Conservation (phyloP, 805 yeast species). For the Zygoascus bituminiphila region DNA sequence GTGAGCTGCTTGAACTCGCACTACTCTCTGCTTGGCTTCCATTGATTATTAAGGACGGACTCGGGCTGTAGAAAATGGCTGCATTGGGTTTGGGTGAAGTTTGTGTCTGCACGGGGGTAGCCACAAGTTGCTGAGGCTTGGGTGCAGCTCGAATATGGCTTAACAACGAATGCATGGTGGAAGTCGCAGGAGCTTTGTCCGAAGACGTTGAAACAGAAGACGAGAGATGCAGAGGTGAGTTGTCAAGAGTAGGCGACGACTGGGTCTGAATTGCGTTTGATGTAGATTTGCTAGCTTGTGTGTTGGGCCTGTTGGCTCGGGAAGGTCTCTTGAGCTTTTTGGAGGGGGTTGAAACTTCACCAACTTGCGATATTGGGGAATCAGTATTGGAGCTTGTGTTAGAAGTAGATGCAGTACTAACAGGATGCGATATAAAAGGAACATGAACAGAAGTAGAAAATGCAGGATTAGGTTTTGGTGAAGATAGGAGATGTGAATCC, state of each 20-base stretch:
- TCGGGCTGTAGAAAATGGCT: neutral
- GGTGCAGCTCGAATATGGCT: constrained; percentile 18
- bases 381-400: neutral
- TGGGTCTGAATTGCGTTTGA: neutral
- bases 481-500: too few relatives aligned
- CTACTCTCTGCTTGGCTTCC: neutral
- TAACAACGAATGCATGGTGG: constrained; percentile 18
- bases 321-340: constrained; percentile 23
- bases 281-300: neutral
- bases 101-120: neutral
- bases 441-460: neutral
- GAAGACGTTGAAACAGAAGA: neutral
- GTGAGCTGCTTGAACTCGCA: constrained; percentile 16
- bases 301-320: constrained; percentile 8
- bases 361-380: too few relatives aligned
- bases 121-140: neutral
- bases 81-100: neutral
- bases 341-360: too few relatives aligned
- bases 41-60: neutral
- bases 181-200: neutral
- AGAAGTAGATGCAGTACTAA: neutral
- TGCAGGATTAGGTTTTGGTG: neutral
- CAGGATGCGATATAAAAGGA: neutral
- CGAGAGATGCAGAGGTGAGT: neutral
- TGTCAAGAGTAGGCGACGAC: neutral